Base-by-base conservation (phyloP, 1,284 basidiomycete species). In the Phellinidium pouzarii region DNA sequence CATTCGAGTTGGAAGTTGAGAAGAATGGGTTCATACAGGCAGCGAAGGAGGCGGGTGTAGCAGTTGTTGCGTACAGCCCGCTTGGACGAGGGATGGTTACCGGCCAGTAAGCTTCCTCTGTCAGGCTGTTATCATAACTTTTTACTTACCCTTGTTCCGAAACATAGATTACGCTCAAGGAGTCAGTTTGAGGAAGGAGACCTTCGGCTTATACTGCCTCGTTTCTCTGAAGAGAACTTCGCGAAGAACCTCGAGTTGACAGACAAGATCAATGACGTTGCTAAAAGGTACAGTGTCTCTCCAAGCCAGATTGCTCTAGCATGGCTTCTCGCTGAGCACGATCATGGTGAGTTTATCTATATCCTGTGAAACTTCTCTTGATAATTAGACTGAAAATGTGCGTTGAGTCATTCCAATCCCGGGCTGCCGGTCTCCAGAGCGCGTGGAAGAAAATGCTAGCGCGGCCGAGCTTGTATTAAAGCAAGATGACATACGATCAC, bases 11-110 rank as follows among this genome's bases (percentile, higher is more conserved):
- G 14, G 63, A 61, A 22, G 62, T 67, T 25, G 69, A 72, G 59
- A 48, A 65, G 46, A 58, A 68, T 42, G 65, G 61, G 37, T 62
- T 75, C 20, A 49, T 71, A 12, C 58, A 64, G 4, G 62, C 64
- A 4, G 68, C 66, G 54, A 60, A 63, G n/a, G 62, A 69, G 56
- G 58, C 68, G 7, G 65, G 66, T 2, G 62, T 72, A 9, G 62
- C 69, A 11, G 61, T 74, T 47, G 59, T 70, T 2, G 71, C 71
- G 19, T 74, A 75, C 57, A 69, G 66, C 25, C 70, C 70, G 0
- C 58, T 69, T 9, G 66, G 66, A 11, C 61, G 62, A 5, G 72
- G 73, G 1, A 59, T 75, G 49, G 53, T 75, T 19, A 65, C 65
- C 3, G 72, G 72, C 9, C 42, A 51, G 12, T 60, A 68, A 57